These are phyloP conservation scores for Physcomitrellopsis africana DNA, from an alignment of 225 moss, liverwort and hornwort species.

Conservation along the genomic window DNA sequence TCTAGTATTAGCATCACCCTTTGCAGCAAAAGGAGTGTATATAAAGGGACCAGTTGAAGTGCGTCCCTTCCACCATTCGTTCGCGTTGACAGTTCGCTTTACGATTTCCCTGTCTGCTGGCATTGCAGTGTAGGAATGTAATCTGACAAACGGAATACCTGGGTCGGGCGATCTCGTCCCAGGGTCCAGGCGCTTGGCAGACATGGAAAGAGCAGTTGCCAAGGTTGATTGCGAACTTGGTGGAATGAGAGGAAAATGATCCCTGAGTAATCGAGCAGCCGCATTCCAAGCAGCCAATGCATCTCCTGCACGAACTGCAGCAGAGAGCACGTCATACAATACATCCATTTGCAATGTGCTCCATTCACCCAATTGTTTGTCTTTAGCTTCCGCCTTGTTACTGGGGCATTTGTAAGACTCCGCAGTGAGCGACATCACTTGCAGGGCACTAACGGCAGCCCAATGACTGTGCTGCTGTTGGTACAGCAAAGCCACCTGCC, in stretches of 20 bases:
- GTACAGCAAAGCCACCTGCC: constrained; percentile 96
- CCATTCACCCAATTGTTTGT: constrained; percentile 71
- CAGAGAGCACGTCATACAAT: constrained; percentile 92
- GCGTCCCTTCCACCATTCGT: constrained; percentile 96
- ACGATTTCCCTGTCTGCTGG: constrained; percentile 93
- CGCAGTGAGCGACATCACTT: constrained; percentile 90
- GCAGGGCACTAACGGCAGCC: constrained; percentile 94
- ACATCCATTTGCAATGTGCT: constrained; percentile 98
- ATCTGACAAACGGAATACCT: constrained; percentile 85
- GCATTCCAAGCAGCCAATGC: constrained; percentile 96
- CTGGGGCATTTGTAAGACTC: constrained; percentile 82
- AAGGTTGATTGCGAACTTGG: constrained; percentile 77
- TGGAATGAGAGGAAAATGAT: constrained; percentile 93
- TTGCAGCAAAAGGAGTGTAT: constrained; percentile 86
- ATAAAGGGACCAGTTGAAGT: constrained; percentile 93
- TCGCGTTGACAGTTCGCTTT: constrained; percentile 65
- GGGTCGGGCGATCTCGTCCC: constrained; percentile 92
- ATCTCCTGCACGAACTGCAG: constrained; percentile 96
- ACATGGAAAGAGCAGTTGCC: constrained; percentile 80
- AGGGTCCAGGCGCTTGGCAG: constrained; percentile 82
- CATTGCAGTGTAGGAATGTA: constrained; percentile 81
- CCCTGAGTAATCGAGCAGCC: constrained; percentile 84
- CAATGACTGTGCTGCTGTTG: constrained; percentile 98
- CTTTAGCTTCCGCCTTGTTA: constrained; percentile 58
- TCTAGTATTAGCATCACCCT: constrained; percentile 61